Evolutionary conservation across 176 grass and related monocot genomes (phyloP).

Genomic region (Triticum urartu): DNA sequence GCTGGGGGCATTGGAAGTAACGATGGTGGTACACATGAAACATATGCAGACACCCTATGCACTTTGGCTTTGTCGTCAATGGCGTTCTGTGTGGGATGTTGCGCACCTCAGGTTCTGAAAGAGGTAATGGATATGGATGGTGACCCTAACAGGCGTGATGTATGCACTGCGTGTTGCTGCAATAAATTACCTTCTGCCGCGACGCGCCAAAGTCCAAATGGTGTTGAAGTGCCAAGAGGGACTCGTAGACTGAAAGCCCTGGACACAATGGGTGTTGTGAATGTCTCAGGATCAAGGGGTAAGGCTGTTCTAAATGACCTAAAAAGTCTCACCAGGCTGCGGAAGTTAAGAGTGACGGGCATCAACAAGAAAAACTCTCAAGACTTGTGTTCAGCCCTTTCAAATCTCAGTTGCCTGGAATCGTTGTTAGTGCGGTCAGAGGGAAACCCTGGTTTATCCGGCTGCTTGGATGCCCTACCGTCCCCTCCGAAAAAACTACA

Average conservation of each 20-base stretch:
- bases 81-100: neutral
- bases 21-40: neutral
- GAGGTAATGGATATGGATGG: conserved; percentile 18
- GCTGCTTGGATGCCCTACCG: neutral
- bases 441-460: neutral
- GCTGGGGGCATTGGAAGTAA: conserved; percentile 18
- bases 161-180: conserved; percentile 11
- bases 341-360: conserved; percentile 4
- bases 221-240: neutral
- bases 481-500: neutral
- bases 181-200: conserved; percentile 2
- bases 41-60: conserved; percentile 15
- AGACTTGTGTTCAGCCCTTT: neutral
- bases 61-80: neutral
- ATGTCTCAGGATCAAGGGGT: neutral
- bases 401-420: conserved; percentile 1
- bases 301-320: conserved; percentile 7
- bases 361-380: conserved; percentile 3
- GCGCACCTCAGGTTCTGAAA: conserved; percentile 1
- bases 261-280: conserved; percentile 14
- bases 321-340: neutral
- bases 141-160: conserved; percentile 7
- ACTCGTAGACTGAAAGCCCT: conserved; percentile 10
- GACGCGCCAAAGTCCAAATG: neutral
- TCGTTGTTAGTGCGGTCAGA: neutral